Evolutionary conservation across 2,329 filamentous ascomycete species (phyloP).

Genomic region (Rutstroemia sp.): DNA sequence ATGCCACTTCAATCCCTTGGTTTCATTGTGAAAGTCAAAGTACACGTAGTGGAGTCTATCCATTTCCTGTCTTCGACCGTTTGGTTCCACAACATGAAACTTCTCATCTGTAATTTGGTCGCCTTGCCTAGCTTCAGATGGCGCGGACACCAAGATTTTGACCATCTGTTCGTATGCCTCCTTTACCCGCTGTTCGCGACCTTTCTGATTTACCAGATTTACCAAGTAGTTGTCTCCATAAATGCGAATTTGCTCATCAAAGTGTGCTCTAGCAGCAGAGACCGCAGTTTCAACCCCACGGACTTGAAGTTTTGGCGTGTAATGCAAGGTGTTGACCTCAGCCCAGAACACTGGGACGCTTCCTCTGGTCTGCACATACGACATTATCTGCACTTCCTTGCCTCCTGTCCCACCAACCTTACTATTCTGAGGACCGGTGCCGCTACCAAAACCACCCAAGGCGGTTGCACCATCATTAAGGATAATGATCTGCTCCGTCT

Average conservation of each 20-base stretch:
- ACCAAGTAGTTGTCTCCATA: slow-evolving; percentile 98
- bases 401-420: slow-evolving; percentile 51
- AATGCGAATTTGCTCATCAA: slow-evolving; percentile 83
- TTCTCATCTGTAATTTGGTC: slow-evolving; percentile 69
- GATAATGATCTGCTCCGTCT: slow-evolving; percentile 89
- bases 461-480: slow-evolving; percentile 74
- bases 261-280: slow-evolving; percentile 75
- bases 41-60: slow-evolving; percentile 93
- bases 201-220: slow-evolving; percentile 94
- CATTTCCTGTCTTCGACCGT: slow-evolving; percentile 50
- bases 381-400: slow-evolving; percentile 79
- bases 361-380: slow-evolving; percentile 93
- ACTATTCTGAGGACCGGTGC: slow-evolving; percentile 67
- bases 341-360: slow-evolving; percentile 96
- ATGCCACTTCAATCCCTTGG: slow-evolving; percentile 90
- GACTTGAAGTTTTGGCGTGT: slow-evolving; percentile 84
- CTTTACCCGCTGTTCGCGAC: slow-evolving; percentile 83
- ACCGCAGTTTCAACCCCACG: slow-evolving; percentile 75
- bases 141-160: slow-evolving; percentile 61
- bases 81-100: slow-evolving; percentile 67
- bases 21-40: slow-evolving; percentile 98
- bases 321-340: slow-evolving; percentile 87
- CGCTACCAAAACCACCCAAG: slow-evolving; percentile 73
- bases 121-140: slow-evolving; percentile 56
- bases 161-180: slow-evolving; percentile 91